Conservation (phyloP, 306 rosid species). For the Vigna nakashimae region DNA sequence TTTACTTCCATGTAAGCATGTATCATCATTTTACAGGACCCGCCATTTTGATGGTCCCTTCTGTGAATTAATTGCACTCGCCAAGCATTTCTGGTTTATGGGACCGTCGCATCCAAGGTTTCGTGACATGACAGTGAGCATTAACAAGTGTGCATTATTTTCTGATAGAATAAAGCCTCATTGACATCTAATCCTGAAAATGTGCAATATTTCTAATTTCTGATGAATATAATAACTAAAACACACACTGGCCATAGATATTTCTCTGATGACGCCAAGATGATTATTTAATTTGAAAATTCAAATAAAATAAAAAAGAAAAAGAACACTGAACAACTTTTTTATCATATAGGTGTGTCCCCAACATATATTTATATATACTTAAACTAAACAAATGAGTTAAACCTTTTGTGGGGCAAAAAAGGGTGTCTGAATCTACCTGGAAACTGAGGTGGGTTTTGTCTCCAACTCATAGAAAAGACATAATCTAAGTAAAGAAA, state of each 20-base stretch:
- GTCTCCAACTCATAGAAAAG: constrained; percentile 64
- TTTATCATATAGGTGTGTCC: constrained; percentile 42
- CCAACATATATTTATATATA: constrained; percentile 44
- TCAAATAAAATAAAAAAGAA: constrained; percentile 2
- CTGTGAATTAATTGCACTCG: constrained; percentile 38
- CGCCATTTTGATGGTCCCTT: constrained; percentile 21
- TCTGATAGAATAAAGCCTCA: not conserved
- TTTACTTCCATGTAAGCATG: constrained; percentile 10
- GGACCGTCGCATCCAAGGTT: constrained; percentile 32
- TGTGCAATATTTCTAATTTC: not conserved
- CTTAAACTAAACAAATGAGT: constrained; percentile 42
- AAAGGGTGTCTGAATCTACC: constrained; percentile 81
- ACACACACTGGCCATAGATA: not conserved
- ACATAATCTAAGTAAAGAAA: constrained; percentile 54
- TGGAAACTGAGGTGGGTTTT: constrained; percentile 84
- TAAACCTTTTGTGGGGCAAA: constrained; percentile 56
- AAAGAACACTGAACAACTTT: constrained; percentile 43
- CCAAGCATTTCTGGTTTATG: constrained; percentile 34
- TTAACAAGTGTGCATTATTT: constrained; percentile 6
- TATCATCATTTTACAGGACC: constrained; percentile 36
- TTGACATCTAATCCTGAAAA: not conserved
- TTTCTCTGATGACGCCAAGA: constrained; percentile 31
- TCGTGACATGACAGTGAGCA: constrained; percentile 30
- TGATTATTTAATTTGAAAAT: constrained; percentile 42
- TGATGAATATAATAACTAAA: not conserved